phyloP scores from a whole-genome alignment of 2,329 filamentous ascomycete species.

The Lecanicillium sp. region DNA sequence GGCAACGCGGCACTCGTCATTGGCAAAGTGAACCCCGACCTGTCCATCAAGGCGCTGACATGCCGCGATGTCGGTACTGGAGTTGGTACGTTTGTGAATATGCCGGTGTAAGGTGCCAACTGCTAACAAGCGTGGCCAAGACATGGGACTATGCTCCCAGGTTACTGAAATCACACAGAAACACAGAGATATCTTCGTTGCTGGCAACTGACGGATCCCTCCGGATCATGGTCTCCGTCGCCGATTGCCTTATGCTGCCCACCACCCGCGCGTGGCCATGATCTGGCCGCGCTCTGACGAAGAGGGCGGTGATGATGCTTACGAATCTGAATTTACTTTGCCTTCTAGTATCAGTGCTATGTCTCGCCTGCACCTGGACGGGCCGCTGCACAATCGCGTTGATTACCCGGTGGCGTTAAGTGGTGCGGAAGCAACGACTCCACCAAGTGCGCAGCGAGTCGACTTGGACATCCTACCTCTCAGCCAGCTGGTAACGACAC shows the following conservation, averaged over 20 bases:
- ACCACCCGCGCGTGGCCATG: conserved; percentile 28
- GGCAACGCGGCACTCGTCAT: conserved; percentile 70
- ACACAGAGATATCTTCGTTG: conserved; percentile 70
- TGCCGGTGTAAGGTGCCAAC: not conserved
- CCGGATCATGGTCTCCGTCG: conserved; percentile 18
- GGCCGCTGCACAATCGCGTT: not conserved
- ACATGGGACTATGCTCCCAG: conserved; percentile 66
- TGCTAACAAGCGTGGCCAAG: conserved; percentile 32
- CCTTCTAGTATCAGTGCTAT: too few species aligned
- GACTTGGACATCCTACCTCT: not conserved
- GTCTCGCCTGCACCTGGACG: too few species aligned
- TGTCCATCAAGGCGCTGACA: conserved; percentile 62
- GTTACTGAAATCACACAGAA: conserved; percentile 83
- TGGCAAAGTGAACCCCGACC: conserved; percentile 69
- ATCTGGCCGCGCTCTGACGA: conserved; percentile 25
- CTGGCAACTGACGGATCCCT: conserved; percentile 37
- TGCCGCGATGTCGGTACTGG: conserved; percentile 60
- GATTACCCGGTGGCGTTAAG: too few species aligned
- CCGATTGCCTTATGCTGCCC: conserved; percentile 11
- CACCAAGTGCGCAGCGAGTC: not conserved
- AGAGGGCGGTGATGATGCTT: conserved; percentile 5
- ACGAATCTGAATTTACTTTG: conserved; percentile 14
- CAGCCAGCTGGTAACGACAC: too few species aligned
- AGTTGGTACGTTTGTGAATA: conserved; percentile 50
- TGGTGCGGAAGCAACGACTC: not conserved